Conservation (phyloP, 441 rosid species). For the Geranium incanum region DNA sequence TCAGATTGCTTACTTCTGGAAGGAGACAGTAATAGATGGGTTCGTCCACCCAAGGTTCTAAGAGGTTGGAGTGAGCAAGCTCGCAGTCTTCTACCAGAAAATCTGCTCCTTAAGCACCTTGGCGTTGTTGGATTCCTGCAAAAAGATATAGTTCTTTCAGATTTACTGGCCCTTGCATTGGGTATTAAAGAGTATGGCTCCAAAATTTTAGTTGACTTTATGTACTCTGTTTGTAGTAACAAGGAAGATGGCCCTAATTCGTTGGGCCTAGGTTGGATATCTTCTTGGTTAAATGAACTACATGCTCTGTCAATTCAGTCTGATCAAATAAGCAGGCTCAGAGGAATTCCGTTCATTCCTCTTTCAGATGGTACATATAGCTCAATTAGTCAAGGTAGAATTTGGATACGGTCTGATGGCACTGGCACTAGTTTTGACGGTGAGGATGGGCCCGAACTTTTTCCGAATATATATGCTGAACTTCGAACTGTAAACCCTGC, state of each 20-base stretch:
- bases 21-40: slow-evolving; percentile 64
- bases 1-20: slow-evolving; percentile 77
- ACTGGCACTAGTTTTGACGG: slow-evolving; percentile 34
- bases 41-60: slow-evolving; percentile 84
- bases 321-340: slow-evolving; percentile 44
- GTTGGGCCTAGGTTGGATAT: slow-evolving; percentile 70
- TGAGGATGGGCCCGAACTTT: slow-evolving; percentile 49
- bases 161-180: slow-evolving; percentile 70
- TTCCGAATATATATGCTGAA: slow-evolving; percentile 62
- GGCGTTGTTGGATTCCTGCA: slow-evolving; percentile 73
- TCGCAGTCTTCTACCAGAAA: slow-evolving; percentile 46
- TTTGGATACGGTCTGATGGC: slow-evolving; percentile 73
- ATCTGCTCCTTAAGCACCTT: slow-evolving; percentile 68
- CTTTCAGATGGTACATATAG: slow-evolving; percentile 76
- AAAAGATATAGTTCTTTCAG: slow-evolving; percentile 66
- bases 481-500: slow-evolving; percentile 63
- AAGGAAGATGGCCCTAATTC: slow-evolving; percentile 45
- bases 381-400: slow-evolving; percentile 59
- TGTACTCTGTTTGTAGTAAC: slow-evolving; percentile 47
- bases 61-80: slow-evolving; percentile 83
- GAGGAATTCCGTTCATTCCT: slow-evolving; percentile 64
- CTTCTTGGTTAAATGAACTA: slow-evolving; percentile 57
- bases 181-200: slow-evolving; percentile 82
- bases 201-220: slow-evolving; percentile 54
- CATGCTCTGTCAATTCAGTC: slow-evolving; percentile 36